phyloP scores from a whole-genome alignment of 345 rosid species.

The Rhodomyrtus tomentosa region DNA sequence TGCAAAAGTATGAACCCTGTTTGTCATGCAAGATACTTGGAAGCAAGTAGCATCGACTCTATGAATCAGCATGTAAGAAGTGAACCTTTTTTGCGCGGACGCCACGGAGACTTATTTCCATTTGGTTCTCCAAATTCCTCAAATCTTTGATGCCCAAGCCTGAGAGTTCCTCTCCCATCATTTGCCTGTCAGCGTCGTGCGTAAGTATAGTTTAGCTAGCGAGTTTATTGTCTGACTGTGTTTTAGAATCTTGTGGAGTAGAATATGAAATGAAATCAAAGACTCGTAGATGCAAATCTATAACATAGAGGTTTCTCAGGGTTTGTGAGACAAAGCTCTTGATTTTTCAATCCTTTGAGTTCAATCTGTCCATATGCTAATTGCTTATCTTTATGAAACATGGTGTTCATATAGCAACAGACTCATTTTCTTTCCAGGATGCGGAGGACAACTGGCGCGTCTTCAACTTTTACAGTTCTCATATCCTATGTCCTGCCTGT shows the following conservation, averaged over 20 bases:
- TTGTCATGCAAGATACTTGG: conserved; percentile 1
- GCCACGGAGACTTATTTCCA: conserved; percentile 41
- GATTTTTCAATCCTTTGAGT: neutral
- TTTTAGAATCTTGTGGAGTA: neutral
- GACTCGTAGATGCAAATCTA: neutral
- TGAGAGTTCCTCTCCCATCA: conserved; percentile 78
- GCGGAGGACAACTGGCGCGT: neutral
- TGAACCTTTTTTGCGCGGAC: conserved; percentile 57
- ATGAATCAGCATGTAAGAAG: neutral
- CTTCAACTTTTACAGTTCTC: neutral
- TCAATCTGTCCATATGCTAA: neutral
- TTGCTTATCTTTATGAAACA: neutral
- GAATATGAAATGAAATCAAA: neutral
- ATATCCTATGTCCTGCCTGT: neutral
- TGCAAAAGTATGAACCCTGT: conserved; percentile 2
- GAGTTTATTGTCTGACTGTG: neutral
- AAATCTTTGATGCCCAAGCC: conserved; percentile 37
- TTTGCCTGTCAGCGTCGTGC: conserved; percentile 27
- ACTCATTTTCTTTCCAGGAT: neutral
- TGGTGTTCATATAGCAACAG: neutral
- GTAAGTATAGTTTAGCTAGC: neutral
- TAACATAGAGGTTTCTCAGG: neutral
- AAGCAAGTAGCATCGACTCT: neutral
- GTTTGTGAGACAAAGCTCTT: neutral
- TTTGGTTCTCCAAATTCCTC: conserved; percentile 45